phyloP scores from a whole-genome alignment of 768 basidiomycete species.

The Suillus lakei region DNA sequence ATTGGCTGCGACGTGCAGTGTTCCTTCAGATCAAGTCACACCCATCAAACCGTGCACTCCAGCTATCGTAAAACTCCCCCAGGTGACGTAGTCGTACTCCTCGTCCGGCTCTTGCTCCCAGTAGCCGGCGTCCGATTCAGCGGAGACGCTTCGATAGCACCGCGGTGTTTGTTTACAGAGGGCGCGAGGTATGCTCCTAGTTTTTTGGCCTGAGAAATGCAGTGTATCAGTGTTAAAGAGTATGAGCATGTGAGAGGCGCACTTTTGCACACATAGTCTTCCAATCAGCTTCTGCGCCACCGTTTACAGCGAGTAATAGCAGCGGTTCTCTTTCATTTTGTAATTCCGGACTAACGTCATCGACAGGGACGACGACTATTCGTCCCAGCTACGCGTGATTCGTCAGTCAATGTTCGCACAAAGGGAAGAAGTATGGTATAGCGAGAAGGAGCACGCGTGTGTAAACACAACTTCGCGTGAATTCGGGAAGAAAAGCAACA shows the following conservation, averaged over 20 bases:
- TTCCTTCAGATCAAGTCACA: neutral
- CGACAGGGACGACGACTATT: slow-evolving; percentile 69
- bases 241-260: slow-evolving; percentile 14
- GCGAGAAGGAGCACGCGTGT: neutral
- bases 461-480: neutral
- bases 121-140: slow-evolving; percentile 9
- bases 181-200: slow-evolving; percentile 38
- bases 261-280: slow-evolving; percentile 68
- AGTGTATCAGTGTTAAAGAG: neutral
- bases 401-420: neutral
- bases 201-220: slow-evolving; percentile 31
- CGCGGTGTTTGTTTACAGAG: slow-evolving; percentile 43
- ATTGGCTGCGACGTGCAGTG: slow-evolving; percentile 1
- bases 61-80: slow-evolving; percentile 18
- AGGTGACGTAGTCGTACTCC: slow-evolving; percentile 34
- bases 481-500: slow-evolving; percentile 3
- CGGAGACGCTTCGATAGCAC: slow-evolving; percentile 23
- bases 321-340: slow-evolving; percentile 50
- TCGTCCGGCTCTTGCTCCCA: slow-evolving; percentile 28
- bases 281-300: slow-evolving; percentile 66
- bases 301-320: slow-evolving; percentile 73
- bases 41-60: neutral
- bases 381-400: slow-evolving; percentile 60
- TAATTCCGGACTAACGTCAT: slow-evolving; percentile 33
- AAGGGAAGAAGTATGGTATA: neutral